Percentiles rank a stretch among this genome's conserved stretches.
These are phyloP conservation scores for Berberis vulgaris DNA, from an alignment of 164 flowering plant species.

Conservation along the genomic window DNA sequence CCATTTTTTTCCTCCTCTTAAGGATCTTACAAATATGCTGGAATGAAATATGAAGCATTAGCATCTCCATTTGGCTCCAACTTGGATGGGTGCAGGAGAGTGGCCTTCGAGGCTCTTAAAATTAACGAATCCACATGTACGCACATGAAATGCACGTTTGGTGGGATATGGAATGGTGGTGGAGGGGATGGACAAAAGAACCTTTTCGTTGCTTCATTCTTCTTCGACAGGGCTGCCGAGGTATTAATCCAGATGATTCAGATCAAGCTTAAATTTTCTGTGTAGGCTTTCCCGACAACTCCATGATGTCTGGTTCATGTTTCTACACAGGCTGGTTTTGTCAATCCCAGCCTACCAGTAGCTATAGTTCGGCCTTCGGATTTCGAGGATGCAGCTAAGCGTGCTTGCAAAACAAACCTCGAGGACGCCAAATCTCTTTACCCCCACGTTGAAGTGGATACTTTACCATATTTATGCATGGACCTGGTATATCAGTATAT, in stretches of 20 bases:
- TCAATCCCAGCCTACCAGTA: slow-evolving; percentile 25
- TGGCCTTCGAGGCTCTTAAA: slow-evolving; percentile 65
- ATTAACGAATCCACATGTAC: slow-evolving; percentile 72
- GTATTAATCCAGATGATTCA: slow-evolving; percentile 23
- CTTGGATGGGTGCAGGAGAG: slow-evolving; percentile 42
- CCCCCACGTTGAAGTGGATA: slow-evolving; percentile 22
- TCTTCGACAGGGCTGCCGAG: slow-evolving; percentile 98
- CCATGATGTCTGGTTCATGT: not conserved
- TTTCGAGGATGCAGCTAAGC: slow-evolving; percentile 41
- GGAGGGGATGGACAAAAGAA: slow-evolving; percentile 95
- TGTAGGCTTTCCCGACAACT: not conserved
- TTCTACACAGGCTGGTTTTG: slow-evolving; percentile 53
- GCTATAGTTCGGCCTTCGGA: slow-evolving; percentile 42
- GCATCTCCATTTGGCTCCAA: slow-evolving; percentile 61
- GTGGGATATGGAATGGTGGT: slow-evolving; percentile 98
- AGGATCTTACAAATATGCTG: slow-evolving; percentile 83
- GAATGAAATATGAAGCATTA: slow-evolving; percentile 35
- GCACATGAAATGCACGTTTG: slow-evolving; percentile 96
- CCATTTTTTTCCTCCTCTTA: not conserved
- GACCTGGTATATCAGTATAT: slow-evolving; percentile 52
- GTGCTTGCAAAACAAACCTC: slow-evolving; percentile 29
- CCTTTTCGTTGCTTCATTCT: slow-evolving; percentile 92
- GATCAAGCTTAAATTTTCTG: not conserved
- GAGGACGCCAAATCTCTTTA: slow-evolving; percentile 30
- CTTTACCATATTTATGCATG: slow-evolving; percentile 48